Evolutionary conservation across 345 rosid species (phyloP).

Genomic region (Gossypium raimondii): DNA sequence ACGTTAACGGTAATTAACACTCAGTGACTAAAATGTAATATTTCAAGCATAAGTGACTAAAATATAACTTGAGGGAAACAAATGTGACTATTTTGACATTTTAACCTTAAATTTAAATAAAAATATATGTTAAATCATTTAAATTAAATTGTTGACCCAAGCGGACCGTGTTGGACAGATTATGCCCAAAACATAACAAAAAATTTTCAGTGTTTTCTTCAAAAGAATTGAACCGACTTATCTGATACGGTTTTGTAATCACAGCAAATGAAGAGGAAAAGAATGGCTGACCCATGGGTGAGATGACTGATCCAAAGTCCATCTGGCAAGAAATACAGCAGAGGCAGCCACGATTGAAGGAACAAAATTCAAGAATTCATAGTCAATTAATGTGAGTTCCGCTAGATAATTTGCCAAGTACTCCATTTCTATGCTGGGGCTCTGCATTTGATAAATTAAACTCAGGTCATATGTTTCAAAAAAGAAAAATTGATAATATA

Average conservation of each 20-base stretch:
- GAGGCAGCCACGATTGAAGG: slow-evolving; percentile 95
- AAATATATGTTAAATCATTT: too few relatives aligned
- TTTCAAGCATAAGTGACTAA: too few relatives aligned
- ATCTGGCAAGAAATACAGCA: slow-evolving; percentile 83
- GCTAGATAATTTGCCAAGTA: slow-evolving; percentile 72
- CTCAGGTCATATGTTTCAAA: slow-evolving; percentile 14
- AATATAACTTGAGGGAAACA: too few relatives aligned
- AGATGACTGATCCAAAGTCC: slow-evolving; percentile 77
- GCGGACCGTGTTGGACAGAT: too few relatives aligned
- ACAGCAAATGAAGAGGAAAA: slow-evolving; percentile 6
- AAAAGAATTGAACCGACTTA: slow-evolving; percentile 5
- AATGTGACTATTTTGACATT: too few relatives aligned
- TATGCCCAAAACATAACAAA: too few relatives aligned
- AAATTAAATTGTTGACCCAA: too few relatives aligned
- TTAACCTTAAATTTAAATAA: too few relatives aligned
- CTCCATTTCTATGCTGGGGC: slow-evolving; percentile 63
- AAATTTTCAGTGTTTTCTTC: not conserved
- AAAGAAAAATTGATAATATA: not conserved
- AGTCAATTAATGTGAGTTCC: slow-evolving; percentile 66
- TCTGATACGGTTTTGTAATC: too few relatives aligned
- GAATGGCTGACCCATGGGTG: slow-evolving; percentile 78
- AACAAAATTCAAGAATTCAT: slow-evolving; percentile 52
- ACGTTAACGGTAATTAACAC: fast-evolving
- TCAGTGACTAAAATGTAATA: too few relatives aligned
- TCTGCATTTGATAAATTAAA: slow-evolving; percentile 46